Evolutionary conservation across 1,139 yeast species (phyloP).

Genomic region (Taphrina confusa): DNA sequence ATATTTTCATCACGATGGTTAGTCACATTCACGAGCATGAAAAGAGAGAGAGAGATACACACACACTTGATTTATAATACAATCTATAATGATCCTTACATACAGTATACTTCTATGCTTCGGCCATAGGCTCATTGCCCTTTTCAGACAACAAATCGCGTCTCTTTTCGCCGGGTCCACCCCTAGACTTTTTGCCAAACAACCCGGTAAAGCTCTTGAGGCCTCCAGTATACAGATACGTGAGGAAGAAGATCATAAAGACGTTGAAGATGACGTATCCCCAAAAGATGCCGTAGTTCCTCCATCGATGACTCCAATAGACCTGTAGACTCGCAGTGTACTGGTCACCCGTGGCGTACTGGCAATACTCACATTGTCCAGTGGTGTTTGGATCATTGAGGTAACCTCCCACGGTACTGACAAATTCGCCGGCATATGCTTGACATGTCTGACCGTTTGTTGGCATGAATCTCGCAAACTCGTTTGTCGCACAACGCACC

Average conservation of each 20-base stretch:
- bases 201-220: background rate
- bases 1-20: too few species aligned
- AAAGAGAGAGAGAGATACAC: too few species aligned
- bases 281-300: conserved; percentile 61
- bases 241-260: conserved; percentile 17
- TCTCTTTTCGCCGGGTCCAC: background rate
- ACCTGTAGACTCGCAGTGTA: conserved; percentile 54
- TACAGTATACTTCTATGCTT: too few species aligned
- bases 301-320: conserved; percentile 56
- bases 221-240: conserved; percentile 26
- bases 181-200: background rate
- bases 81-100: too few species aligned
- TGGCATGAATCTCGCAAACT: conserved; percentile 56
- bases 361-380: conserved; percentile 61
- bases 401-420: conserved; percentile 55
- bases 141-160: conserved; percentile 13
- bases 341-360: conserved; percentile 56
- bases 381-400: conserved; percentile 57
- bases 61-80: too few species aligned
- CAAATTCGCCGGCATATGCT: conserved; percentile 51
- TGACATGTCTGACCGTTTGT: conserved; percentile 59
- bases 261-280: conserved; percentile 54
- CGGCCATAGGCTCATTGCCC: conserved; percentile 6
- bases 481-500: conserved; percentile 57
- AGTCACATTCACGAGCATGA: too few species aligned